phyloP scores from a whole-genome alignment of 495 filamentous ascomycete genomes.

The Halenospora varia region DNA sequence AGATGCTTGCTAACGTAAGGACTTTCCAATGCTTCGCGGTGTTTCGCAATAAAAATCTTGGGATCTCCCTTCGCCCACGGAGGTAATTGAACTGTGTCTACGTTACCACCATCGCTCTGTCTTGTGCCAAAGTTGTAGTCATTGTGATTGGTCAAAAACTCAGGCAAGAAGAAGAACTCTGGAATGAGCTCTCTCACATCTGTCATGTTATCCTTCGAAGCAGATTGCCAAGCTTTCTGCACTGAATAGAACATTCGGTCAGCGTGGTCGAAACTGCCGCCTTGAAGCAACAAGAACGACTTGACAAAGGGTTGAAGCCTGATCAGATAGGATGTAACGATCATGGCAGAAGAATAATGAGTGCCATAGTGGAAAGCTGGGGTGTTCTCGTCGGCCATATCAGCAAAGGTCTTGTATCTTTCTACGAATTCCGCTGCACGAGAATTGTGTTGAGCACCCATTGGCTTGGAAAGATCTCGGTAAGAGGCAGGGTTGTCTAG shows the following conservation, averaged over 20 bases:
- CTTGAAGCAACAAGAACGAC: constrained; percentile 94
- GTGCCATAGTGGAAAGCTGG: constrained; percentile 96
- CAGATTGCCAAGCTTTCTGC: constrained; percentile 84
- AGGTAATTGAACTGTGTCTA: constrained; percentile 81
- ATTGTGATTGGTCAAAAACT: constrained; percentile 89
- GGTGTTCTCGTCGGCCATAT: constrained; percentile 73
- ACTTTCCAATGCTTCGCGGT: constrained; percentile 90
- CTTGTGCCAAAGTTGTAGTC: constrained; percentile 86
- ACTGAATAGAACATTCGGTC: constrained; percentile 95
- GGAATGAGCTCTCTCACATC: constrained; percentile 93
- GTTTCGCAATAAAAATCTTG: constrained; percentile 90
- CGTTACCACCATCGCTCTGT: constrained; percentile 71
- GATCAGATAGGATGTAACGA: constrained; percentile 93
- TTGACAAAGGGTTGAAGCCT: constrained; percentile 93
- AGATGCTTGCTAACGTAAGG: constrained; percentile 87
- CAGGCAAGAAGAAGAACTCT: constrained; percentile 95
- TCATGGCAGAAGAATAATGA: constrained; percentile 99
- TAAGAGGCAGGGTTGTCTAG: constrained; percentile 78
- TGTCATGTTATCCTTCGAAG: constrained; percentile 83
- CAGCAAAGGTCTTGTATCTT: constrained; percentile 80
- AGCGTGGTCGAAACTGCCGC: constrained; percentile 93
- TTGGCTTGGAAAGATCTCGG: constrained; percentile 89
- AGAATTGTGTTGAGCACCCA: constrained; percentile 83
- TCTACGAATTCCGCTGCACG: constrained; percentile 75
- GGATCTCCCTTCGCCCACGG: constrained; percentile 98